Evolutionary conservation across 78 protist genomes (phyloP), one percentile per base, ranked within the genome.

Genomic region (Dictyostelium purpureum): DNA sequence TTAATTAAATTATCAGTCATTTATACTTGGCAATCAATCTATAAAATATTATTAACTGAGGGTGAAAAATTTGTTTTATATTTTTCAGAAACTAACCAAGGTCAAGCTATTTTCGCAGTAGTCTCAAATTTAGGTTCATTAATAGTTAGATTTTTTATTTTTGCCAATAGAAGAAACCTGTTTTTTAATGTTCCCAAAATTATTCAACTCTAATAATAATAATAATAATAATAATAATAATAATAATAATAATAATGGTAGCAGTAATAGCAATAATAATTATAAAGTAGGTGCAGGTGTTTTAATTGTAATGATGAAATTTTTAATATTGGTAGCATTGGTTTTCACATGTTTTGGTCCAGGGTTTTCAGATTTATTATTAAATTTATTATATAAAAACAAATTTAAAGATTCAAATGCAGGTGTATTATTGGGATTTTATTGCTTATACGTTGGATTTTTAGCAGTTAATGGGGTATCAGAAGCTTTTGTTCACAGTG

Each of bases 21-120:
- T 5, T 85, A 85, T 47, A 85, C 91, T 43, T 85, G 91, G 91
- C 91, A 85, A 85, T 73, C 91, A 37, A 59, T 85, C 31, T 79
- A 85, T 42, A 85, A 85, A 43, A 42, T 85, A 37, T 31, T 85
- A 59, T 56, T 85, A 21, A 61, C 74, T 49, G 91, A 85, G 26
- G 91, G 91, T 45, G 91, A 85, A 33, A 85, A 85, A 49, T 59
- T 73, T 70, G 81, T 85, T 12, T 45, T 85, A 28, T 85, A 70
- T 45, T 45, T 73, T 33, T 73, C 76, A 59, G 83, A 73, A 33
- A 43, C 26, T 26, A 35, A 71, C 3, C 33, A 24, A 11, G 66
- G 71, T 61, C 91, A 85, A 73, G 91, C 82, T 7, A 85, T 85
- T 0, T 85, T 85, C 33, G 75, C 91, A 26, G 79, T 85, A 9